Base-by-base conservation (phyloP, 106 monocot genomes). In the Platanthera zijinensis region DNA sequence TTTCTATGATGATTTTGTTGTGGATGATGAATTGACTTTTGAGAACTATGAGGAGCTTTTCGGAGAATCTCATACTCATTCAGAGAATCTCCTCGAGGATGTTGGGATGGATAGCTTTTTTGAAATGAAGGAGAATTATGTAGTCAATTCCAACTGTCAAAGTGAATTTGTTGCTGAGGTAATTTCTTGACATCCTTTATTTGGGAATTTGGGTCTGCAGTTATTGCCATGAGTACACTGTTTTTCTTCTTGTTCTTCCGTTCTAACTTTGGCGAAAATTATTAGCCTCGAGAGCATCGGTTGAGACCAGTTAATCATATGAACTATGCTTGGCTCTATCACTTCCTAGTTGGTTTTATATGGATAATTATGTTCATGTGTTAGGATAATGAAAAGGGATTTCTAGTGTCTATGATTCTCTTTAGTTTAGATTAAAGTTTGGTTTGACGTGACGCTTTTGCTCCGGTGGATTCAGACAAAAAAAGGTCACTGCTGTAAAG, bases 41-140 rank as follows among this genome's bases (percentile, higher is more conserved):
- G 92, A 89, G 74, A 87, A 96, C 73, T 96, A 89, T 74, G 87
- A 93, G 82, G 90, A 89, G 56, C 75, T 87, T 48, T 89, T 96
- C 81, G 85, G 89, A 72, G 77, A 30, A 54, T 81, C 93, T 59
- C 70, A 80, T 53, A 77, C 79, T 66, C 78, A 87, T 50, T 63
- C 83, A 52, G 78, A 72, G 50, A 80, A 90, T 62, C 72, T 84
- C 72, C 84, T 89, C 45, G 89, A 91, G 82, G 93, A 91, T 82
- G 80, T 80, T 57, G 90, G 83, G 52, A 88, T 88, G 50, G 90
- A 88, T 76, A 77, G 84, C 78, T 83, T 88, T 71, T 87, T 92
- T 82, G 85, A 88, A 51, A 78, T 49, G 78, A 90, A 90, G 70
- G 87, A 90, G 48, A 74, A 51, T 12, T 82, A 80, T 64, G 61